Percentiles rank a stretch among this genome's conserved stretches.
phyloP scores from a whole-genome alignment of 805 yeast genomes.

The Cyberlindnera saturnus region DNA sequence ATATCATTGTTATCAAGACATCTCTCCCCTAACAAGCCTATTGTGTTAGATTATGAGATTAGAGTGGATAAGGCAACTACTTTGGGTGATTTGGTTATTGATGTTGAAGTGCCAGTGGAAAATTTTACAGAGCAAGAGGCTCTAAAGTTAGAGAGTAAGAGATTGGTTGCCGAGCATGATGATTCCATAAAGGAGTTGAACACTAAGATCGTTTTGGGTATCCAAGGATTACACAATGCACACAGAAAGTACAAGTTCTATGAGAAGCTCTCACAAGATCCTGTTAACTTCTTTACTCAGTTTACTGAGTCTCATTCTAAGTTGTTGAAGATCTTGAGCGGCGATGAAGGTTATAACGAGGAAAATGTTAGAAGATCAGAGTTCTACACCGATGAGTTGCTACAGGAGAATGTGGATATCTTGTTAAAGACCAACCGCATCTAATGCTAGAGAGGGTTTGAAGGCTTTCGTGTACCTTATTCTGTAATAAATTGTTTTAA shows the following conservation, averaged over 20 bases:
- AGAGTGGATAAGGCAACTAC: slow-evolving; percentile 74
- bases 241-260: slow-evolving; percentile 75
- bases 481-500: background rate
- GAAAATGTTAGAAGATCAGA: slow-evolving; percentile 81
- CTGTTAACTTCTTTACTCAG: slow-evolving; percentile 64
- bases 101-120: slow-evolving; percentile 54
- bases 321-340: slow-evolving; percentile 76
- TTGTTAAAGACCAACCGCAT: slow-evolving; percentile 49
- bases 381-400: slow-evolving; percentile 68
- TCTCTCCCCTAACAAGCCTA: slow-evolving; percentile 72
- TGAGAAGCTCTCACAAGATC: slow-evolving; percentile 65
- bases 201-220: slow-evolving; percentile 31
- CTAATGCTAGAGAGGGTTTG: background rate
- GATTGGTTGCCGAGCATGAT: slow-evolving; percentile 21
- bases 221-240: slow-evolving; percentile 45
- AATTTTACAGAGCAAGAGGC: slow-evolving; percentile 23
- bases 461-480: background rate
- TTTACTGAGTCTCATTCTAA: slow-evolving; percentile 80
- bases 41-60: slow-evolving; percentile 67
- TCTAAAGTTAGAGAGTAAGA: slow-evolving; percentile 28
- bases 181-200: slow-evolving; percentile 29
- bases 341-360: slow-evolving; percentile 87
- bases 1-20: slow-evolving; percentile 64
- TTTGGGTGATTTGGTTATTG: slow-evolving; percentile 74
- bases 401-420: slow-evolving; percentile 74